Evolutionary conservation across 176 grass and related monocot species (phyloP), one percentile per base, ranked within the genome.

Genomic region (Thinopyrum elongatum): DNA sequence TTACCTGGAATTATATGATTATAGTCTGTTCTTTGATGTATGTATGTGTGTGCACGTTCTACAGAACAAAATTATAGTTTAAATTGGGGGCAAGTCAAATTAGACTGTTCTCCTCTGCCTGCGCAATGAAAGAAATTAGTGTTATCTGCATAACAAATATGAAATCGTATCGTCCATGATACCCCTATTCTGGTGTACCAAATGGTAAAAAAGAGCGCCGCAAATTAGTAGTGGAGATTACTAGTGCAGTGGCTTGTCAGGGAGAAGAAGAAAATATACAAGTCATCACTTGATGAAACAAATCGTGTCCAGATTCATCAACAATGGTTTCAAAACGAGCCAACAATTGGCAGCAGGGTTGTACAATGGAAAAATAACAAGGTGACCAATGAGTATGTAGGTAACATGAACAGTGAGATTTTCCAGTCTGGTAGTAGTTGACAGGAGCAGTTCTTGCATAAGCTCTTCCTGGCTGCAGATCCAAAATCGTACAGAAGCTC

Each of bases 391-490:
- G 84, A 63, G 49, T 70, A 84, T 81, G 29, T 63, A 65, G 49
- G 65, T 77, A 70, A 63, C 66, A 80, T 74, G 25, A 83, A 80
- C 80, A 61, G 47, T 49, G 77, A 44, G 46, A 85, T 78, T 59
- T 66, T 77, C 51, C 72, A 81, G 30, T 85, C 25, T 10, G 9
- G 31, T 57, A 57, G 25, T 57, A 57, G 25, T 57, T 85, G 90
- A 55, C 25, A 64, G 30, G 60, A 71, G 77, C 59, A 76, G 31
- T 80, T 80, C 47, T 81, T 77, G 82, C 53, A 70, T 68, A 62
- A 33, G 15, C 47, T 46, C 81, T 77, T 78, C 49, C 49, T 22
- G 19, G 86, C 41, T 64, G 67, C 25, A 49, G 82, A 84, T 79
- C 70, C 76, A 88, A 77, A 23, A 77, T 19, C 6, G 3, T 19